Evolutionary conservation across 2,329 filamentous ascomycete species (phyloP).

Genomic region (Mariannaea sp.): DNA sequence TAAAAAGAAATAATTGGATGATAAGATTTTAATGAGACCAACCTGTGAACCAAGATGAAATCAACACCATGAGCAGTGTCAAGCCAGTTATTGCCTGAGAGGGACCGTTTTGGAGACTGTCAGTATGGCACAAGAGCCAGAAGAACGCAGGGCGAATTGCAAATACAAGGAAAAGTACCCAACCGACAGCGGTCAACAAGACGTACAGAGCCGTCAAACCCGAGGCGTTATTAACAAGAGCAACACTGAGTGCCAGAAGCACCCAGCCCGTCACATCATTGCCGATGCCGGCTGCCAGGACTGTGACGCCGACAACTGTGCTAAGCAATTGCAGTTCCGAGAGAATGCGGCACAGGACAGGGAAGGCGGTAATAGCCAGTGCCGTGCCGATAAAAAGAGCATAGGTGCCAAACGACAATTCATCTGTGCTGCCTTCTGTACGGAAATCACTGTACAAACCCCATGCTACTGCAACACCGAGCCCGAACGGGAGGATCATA

Average conservation of each 20-base stretch:
- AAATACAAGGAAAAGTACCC: slow-evolving; percentile 75
- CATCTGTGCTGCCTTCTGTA: slow-evolving; percentile 44
- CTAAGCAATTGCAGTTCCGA: slow-evolving; percentile 85
- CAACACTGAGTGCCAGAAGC: slow-evolving; percentile 88
- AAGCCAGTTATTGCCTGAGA: slow-evolving; percentile 83
- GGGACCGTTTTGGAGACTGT: slow-evolving; percentile 84
- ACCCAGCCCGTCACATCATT: slow-evolving; percentile 84
- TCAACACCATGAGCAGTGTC: slow-evolving; percentile 78
- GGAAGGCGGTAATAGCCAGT: slow-evolving; percentile 89
- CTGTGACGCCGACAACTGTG: slow-evolving; percentile 84
- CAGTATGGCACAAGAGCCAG: slow-evolving; percentile 73
- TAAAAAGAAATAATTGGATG: background rate
- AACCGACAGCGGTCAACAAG: slow-evolving; percentile 75
- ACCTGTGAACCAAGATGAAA: slow-evolving; percentile 82
- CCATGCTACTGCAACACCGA: slow-evolving; percentile 80
- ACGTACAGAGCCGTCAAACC: slow-evolving; percentile 87
- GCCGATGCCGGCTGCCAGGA: slow-evolving; percentile 86
- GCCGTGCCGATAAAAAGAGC: slow-evolving; percentile 85
- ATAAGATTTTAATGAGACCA: background rate
- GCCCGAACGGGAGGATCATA: slow-evolving; percentile 80
- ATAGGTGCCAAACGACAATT: slow-evolving; percentile 60
- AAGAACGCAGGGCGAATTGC: slow-evolving; percentile 75
- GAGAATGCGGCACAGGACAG: slow-evolving; percentile 90
- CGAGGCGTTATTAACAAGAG: slow-evolving; percentile 84
- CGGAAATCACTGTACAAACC: slow-evolving; percentile 79